These are phyloP conservation scores for Trichoderma orchidacearum DNA, from an alignment of 495 filamentous ascomycete genomes.

Conservation along the genomic window DNA sequence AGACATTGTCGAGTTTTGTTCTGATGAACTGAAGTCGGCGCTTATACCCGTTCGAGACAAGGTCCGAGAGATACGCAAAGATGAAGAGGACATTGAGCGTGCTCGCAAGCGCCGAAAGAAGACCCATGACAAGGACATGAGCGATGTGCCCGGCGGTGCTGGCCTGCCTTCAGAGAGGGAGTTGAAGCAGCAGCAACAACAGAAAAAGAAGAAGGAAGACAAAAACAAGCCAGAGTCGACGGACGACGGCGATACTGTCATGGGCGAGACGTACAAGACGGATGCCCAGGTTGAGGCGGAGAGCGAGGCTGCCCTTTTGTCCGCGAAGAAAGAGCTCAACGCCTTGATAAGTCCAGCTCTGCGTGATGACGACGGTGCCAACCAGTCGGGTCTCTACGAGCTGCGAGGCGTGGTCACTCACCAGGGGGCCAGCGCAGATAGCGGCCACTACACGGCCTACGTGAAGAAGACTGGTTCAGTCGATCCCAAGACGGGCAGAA, in stretches of 20 bases:
- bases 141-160: conserved; percentile 21
- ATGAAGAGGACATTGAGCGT: conserved; percentile 80
- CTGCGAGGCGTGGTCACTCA: conserved; percentile 93
- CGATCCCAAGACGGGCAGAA: conserved; percentile 53
- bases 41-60: conserved; percentile 87
- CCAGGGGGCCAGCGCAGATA: conserved; percentile 92
- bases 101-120: conserved; percentile 78
- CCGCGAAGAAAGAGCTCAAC: conserved; percentile 74
- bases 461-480: conserved; percentile 74
- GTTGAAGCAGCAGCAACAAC: conserved; percentile 20
- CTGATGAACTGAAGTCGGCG: conserved; percentile 69
- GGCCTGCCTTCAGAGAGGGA: conserved; percentile 10
- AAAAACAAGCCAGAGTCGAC: conserved; percentile 8
- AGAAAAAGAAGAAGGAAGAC: conserved; percentile 26
- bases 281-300: conserved; percentile 86
- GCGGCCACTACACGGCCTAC: conserved; percentile 94
- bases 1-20: conserved; percentile 89
- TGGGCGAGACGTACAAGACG: conserved; percentile 63
- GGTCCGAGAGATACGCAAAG: conserved; percentile 88
- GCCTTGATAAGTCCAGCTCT: conserved; percentile 58
- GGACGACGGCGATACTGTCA: conserved; percentile 49
- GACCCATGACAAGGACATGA: conserved; percentile 45
- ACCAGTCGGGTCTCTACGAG: conserved; percentile 89
- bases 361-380: conserved; percentile 63
- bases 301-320: conserved; percentile 53